Conservation (phyloP, 371 early-diverging fungal species). For the Syncephalastrum sp. region DNA sequence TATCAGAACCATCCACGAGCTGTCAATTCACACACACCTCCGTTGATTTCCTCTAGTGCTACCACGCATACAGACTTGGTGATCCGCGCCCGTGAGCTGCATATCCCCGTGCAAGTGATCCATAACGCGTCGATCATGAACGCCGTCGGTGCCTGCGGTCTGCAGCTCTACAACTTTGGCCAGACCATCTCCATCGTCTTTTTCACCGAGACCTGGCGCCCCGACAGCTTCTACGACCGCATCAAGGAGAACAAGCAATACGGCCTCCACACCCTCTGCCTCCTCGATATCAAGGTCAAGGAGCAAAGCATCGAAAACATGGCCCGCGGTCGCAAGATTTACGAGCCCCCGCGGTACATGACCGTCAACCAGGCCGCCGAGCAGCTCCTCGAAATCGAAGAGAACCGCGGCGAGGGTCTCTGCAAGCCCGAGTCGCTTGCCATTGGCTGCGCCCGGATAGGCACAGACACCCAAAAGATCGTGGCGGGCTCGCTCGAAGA, state of each 20-base stretch:
- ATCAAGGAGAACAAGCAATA: slow-evolving; percentile 83
- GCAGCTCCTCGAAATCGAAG: slow-evolving; percentile 93
- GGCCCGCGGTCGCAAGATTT: slow-evolving; percentile 89
- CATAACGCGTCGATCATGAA: slow-evolving; percentile 99
- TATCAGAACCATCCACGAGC: not conserved
- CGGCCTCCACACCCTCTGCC: slow-evolving; percentile 96
- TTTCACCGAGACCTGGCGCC: slow-evolving; percentile 95
- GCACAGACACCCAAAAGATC: slow-evolving; percentile 79
- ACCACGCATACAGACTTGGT: slow-evolving; percentile 99
- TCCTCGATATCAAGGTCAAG: slow-evolving; percentile 98
- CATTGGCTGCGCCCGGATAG: slow-evolving; percentile 95
- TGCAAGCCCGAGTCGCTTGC: slow-evolving; percentile 83
- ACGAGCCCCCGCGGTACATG: slow-evolving; percentile 99
- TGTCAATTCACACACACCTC: not conserved
- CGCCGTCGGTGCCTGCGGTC: slow-evolving; percentile 97
- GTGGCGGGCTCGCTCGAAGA: slow-evolving; percentile 88
- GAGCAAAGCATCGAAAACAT: slow-evolving; percentile 96
- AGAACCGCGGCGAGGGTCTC: slow-evolving; percentile 65
- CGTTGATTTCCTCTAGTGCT: slow-evolving; percentile 79
- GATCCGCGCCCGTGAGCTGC: slow-evolving; percentile 88
- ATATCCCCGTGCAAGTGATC: slow-evolving; percentile 84
- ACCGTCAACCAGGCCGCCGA: slow-evolving; percentile 91
- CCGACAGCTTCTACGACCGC: slow-evolving; percentile 96
- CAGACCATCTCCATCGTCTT: slow-evolving; percentile 99
- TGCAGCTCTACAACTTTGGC: slow-evolving; percentile 99